phyloP scores from a whole-genome alignment of 2,329 filamentous ascomycete species.

The Volutella citrinella region DNA sequence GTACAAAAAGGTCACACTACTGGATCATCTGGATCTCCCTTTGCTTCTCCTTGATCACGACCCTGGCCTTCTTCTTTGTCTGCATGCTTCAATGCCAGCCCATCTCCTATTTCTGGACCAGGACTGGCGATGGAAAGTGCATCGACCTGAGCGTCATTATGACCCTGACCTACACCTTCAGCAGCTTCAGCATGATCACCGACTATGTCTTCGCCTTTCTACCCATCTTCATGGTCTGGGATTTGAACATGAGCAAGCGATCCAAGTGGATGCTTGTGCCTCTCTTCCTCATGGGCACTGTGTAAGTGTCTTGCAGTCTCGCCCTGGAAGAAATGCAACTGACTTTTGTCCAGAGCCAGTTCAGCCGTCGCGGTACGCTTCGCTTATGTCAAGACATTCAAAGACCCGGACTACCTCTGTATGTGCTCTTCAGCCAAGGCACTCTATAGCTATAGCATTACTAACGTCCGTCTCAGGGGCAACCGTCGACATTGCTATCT shows the following conservation, averaged over 20 bases:
- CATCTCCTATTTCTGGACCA: slow-evolving; percentile 27
- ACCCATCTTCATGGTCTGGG: slow-evolving; percentile 49
- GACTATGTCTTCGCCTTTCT: slow-evolving; percentile 48
- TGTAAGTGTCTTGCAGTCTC: slow-evolving; percentile 25
- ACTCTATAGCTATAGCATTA: neutral
- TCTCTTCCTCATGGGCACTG: slow-evolving; percentile 53
- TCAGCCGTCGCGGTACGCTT: slow-evolving; percentile 37
- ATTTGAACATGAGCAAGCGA: slow-evolving; percentile 46
- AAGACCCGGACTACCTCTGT: slow-evolving; percentile 38
- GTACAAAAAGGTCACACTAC: slow-evolving; percentile 9
- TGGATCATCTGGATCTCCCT: slow-evolving; percentile 29
- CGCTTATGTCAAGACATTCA: slow-evolving; percentile 30
- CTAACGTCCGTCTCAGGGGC: slow-evolving; percentile 17
- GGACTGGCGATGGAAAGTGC: slow-evolving; percentile 21
- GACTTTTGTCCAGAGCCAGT: slow-evolving; percentile 31
- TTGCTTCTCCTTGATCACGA: slow-evolving; percentile 22
- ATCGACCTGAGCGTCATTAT: slow-evolving; percentile 38
- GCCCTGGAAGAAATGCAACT: too few species aligned
- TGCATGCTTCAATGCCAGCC: slow-evolving; percentile 28
- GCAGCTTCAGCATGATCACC: slow-evolving; percentile 40
- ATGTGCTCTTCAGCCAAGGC: neutral
- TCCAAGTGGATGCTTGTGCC: slow-evolving; percentile 48
- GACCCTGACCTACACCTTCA: slow-evolving; percentile 46
- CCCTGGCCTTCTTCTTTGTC: slow-evolving; percentile 30
- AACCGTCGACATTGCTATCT: slow-evolving; percentile 42